phyloP scores from a whole-genome alignment of 331 rosid species.

The Quercus lobata region DNA sequence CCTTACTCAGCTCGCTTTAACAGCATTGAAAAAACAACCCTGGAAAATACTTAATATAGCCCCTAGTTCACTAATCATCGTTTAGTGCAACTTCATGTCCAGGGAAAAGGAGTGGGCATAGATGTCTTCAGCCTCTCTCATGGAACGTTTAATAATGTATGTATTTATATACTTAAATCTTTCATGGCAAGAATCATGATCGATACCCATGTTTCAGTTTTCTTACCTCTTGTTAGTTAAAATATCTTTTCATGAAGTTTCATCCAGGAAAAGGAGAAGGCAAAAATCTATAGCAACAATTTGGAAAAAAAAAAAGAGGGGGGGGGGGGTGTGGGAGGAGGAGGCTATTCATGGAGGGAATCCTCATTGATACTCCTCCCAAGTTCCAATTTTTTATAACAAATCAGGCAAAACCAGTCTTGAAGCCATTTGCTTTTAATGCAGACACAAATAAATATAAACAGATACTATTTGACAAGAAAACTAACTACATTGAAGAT shows the following conservation, averaged over 20 bases:
- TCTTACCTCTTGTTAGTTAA: background rate
- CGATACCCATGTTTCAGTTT: background rate
- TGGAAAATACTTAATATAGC: slow-evolving; percentile 34
- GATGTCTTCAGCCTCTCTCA: slow-evolving; percentile 36
- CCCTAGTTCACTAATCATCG: slow-evolving; percentile 27
- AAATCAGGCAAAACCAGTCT: background rate
- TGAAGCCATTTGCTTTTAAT: background rate
- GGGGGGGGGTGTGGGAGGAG: too few species aligned
- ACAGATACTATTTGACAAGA: background rate
- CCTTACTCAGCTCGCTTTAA: slow-evolving; percentile 78
- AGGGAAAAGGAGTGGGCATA: slow-evolving; percentile 14
- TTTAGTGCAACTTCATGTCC: slow-evolving; percentile 24
- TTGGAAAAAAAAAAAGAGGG: background rate
- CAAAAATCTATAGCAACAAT: background rate
- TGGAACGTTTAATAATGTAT: slow-evolving; percentile 2
- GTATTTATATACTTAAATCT: background rate
- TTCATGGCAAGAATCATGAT: background rate
- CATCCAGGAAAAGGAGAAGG: background rate
- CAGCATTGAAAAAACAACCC: slow-evolving; percentile 51
- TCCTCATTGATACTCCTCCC: background rate
- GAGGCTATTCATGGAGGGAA: background rate
- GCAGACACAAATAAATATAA: background rate
- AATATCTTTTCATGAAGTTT: background rate
- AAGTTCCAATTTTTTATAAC: background rate
- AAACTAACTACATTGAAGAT: background rate